Evolutionary conservation across 2,329 filamentous ascomycete species (phyloP), one percentile per base, ranked within the genome.

Genomic region (Drechslera avenae): DNA sequence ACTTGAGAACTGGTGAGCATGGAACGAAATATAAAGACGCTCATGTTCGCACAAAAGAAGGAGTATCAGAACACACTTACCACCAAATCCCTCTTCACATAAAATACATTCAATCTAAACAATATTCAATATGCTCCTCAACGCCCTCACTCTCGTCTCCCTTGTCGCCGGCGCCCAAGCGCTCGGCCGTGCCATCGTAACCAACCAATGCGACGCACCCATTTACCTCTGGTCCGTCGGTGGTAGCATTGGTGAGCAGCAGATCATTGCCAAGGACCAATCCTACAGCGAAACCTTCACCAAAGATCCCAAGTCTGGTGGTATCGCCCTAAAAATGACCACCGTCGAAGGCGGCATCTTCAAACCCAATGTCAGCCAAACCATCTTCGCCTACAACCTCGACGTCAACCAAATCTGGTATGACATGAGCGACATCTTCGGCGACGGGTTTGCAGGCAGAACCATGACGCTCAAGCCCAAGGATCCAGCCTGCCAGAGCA

Each of bases 151-250:
- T 10, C 2, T 28, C 26, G 26, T 23, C 14, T 33, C 39, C 7
- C 26, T 63, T 13, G 31, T 51, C 10, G 14, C 54, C 8, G 28
- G 48, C 5, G 57, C 55, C 1, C 49, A 57, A n/a, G 64, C 62
- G 4, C 19, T 62, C n/a, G 66, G 66, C 13, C 63, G 62, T 41
- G 68, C 66, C 2, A 70, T 68, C 36, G 59, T 71, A 14, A 67
- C 62, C 2, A 70, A 70, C 32, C 65, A 69, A 54, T 71, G 68
- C 49, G 58, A 64, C 26, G 43, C 32, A 0, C 61, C 64, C 1
- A 43, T 70, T 21, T 69, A 67, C 39, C 61, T 71, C 31, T 69
- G 64, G 64, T 68, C 64, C 13, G 61, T 69, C n/a, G 63, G 65
- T 21, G 40, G 56, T 40, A 49, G 39, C 28, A 57, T 63, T 16